Evolutionary conservation across 371 early-diverging fungal genomes (phyloP), one percentile per base, ranked within the genome.

Genomic region (Actinomortierella ambigua): DNA sequence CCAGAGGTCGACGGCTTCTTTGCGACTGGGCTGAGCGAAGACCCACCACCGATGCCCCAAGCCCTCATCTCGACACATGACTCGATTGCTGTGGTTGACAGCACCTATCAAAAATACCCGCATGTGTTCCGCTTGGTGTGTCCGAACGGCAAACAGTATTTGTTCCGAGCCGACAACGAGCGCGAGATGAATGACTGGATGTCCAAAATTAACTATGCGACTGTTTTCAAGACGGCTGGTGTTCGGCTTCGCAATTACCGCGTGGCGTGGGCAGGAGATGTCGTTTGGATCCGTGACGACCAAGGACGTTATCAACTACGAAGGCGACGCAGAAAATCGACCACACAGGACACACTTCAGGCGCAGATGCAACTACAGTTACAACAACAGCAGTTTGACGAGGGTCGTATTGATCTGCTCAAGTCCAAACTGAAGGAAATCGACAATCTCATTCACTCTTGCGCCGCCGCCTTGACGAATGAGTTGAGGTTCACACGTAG

Each of bases 131-230:
- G 93, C 18, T 68, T 93, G 17, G 83, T 86, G 17, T 83, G 87
- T 7, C 84, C 83, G 2, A 88, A 88, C 48, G 90, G 88, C 22
- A 85, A 88, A 61, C 88, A 91, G 57, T 89, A 88, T 55, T 67
- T 93, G 43, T 78, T 93, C 53, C 80, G 88, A 57, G 86, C 90
- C 3, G 77, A 85, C 13, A 75, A 75, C 50, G 86, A 89, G 68
- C 80, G 78, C 34, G 89, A 90, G 9, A 85, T 92, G 81, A 87
- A 88, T 26, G 90, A 92, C 57, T 93, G 93, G 93, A 90, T 93
- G 84, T 69, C 81, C 26, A 87, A 88, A 50, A 87, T 93, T 54
- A 93, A 93, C 75, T 91, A 90, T 65, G 90, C 91, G 0, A 88
- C 92, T 4, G 83, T 90, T 0, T 82, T 89, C 66, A 92, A 91